Percentiles rank a stretch among this genome's conserved stretches.
Evolutionary conservation across 306 rosid species (phyloP).

Genomic region (Cyclanthera cordifolia): DNA sequence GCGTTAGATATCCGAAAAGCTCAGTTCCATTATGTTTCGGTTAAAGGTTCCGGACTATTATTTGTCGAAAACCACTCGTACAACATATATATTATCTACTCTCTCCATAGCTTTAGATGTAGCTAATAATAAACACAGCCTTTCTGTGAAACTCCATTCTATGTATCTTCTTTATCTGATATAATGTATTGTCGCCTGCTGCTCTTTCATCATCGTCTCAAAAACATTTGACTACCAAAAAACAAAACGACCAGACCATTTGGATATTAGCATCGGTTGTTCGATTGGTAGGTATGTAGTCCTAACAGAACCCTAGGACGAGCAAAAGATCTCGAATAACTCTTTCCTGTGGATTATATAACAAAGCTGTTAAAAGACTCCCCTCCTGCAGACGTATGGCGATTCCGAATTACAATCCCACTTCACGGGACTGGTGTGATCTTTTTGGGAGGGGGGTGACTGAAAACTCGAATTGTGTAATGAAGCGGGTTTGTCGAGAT

Average conservation of each 20-base stretch:
- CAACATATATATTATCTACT: conserved; percentile 16
- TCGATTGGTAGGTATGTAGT: background rate
- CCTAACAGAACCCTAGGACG: background rate
- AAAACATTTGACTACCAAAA: background rate
- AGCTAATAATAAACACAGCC: conserved; percentile 20
- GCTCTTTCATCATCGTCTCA: background rate
- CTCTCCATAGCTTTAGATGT: conserved; percentile 29
- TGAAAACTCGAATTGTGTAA: background rate
- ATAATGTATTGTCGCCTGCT: background rate
- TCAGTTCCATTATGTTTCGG: conserved; percentile 16
- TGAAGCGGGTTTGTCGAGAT: conserved; percentile 9
- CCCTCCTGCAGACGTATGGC: conserved; percentile 9
- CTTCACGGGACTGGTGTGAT: conserved; percentile 21
- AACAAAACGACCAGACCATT: conserved; percentile 4
- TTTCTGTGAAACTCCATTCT: conserved; percentile 17
- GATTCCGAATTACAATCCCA: conserved; percentile 32
- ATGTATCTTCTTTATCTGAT: conserved; percentile 3
- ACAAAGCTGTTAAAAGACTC: conserved; percentile 3
- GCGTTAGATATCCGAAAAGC: no score
- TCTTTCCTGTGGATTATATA: background rate
- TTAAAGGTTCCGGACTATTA: conserved; percentile 26
- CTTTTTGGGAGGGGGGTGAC: conserved; percentile 18
- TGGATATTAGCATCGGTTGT: conserved; percentile 6
- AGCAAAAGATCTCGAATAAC: background rate
- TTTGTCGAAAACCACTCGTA: conserved; percentile 26